Base-by-base conservation (phyloP, 2,329 filamentous ascomycete species). In the Aspergillus felis region DNA sequence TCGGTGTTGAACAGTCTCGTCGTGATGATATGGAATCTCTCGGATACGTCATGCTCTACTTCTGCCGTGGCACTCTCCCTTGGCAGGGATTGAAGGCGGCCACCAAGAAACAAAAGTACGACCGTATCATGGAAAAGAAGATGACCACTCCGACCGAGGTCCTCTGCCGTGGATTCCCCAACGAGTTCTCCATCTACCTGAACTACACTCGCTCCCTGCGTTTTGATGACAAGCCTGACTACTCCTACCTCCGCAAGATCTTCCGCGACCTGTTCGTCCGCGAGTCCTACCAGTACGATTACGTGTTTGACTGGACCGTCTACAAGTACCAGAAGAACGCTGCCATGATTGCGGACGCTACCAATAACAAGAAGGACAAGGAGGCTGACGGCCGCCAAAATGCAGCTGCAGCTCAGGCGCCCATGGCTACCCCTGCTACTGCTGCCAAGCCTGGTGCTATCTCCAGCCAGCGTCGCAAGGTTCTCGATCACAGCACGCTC, bases 41-140 rank as follows among this genome's bases (percentile, higher is more conserved):
- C 52, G 94, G 94, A 70, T 97, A 99, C 70, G 94, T 99, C 72
- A 97, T 99, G 92, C 89, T 99, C 63, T 99, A 99, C 85, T 99
- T 99, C 83, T 97, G 93, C 84, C 93, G 94, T 78, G 94, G 94
- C 63, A 97, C 92, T 64, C 91, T 99, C 57, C 94, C 94, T 61
- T 99, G 94, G 94, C 94, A 99, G 82, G 94, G 94, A 57, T 84
- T 97, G 55, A 97, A 97, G 86, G 93, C 93, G 81, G 93, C 93
- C 68, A 97, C 92, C 66, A 97, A 97, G 87, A 97, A 97, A 88
- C 93, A 97, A 82, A 99, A 99, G 83, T 97, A 99, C 75, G 94
- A 99, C 80, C 87, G 93, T 65, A 99, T 99, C 81, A 97, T 97
- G 93, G 94, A 99, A 85, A 99, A 99, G 88, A 99, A 99, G 91